These are phyloP conservation scores for Candida corydali DNA, from an alignment of 805 yeast species.

Conservation along the genomic window DNA sequence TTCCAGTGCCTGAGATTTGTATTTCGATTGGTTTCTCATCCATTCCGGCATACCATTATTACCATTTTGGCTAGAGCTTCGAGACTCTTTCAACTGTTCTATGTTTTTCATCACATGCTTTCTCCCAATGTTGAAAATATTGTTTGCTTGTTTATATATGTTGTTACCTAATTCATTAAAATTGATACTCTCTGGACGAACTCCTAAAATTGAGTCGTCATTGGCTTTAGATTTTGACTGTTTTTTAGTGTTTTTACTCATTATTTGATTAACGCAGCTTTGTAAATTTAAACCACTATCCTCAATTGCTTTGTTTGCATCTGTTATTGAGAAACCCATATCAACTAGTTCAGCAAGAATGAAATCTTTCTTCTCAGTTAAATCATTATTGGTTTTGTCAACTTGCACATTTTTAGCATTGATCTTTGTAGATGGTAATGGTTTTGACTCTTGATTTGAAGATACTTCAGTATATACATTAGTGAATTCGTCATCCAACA, in stretches of 20 bases:
- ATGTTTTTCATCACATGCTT: conserved; percentile 60
- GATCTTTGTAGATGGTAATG: conserved; percentile 6
- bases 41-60: conserved; percentile 66
- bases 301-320: conserved; percentile 56
- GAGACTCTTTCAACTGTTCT: conserved; percentile 45
- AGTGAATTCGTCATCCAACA: conserved; percentile 41
- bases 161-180: conserved; percentile 53
- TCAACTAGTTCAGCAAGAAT: conserved; percentile 68
- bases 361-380: conserved; percentile 31
- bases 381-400: too few relatives aligned
- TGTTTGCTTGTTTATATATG: conserved; percentile 56
- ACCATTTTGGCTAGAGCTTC: conserved; percentile 16
- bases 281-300: conserved; percentile 58
- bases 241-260: conserved; percentile 43
- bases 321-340: conserved; percentile 70
- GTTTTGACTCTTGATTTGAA: neutral
- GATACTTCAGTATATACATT: conserved; percentile 31
- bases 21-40: conserved; percentile 60
- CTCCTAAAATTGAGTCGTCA: conserved; percentile 3
- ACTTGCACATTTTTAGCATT: too few relatives aligned
- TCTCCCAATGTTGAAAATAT: conserved; percentile 53
- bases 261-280: conserved; percentile 61
- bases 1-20: conserved; percentile 40
- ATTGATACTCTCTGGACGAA: conserved; percentile 17
- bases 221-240: neutral